Conservation (phyloP, 2,329 filamentous ascomycete species). For the Onygenales sp. region DNA sequence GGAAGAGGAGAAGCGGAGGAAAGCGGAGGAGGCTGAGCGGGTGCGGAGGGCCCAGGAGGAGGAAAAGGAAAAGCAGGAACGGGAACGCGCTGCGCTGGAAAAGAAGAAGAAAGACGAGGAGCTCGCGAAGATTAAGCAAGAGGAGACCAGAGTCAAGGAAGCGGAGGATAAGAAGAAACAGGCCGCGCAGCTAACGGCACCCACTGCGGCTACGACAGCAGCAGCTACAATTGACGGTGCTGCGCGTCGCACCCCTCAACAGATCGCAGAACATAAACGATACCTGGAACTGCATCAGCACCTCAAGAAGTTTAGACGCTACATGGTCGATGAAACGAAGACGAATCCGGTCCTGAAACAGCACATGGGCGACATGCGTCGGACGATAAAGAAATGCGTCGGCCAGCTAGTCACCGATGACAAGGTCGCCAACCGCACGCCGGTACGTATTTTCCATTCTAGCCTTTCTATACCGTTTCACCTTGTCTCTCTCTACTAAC, state of each 20-base stretch:
- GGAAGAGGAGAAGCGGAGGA: constrained; percentile 37
- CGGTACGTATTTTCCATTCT: constrained; percentile 35
- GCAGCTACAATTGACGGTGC: constrained; percentile 17
- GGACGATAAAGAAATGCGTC: constrained; percentile 60
- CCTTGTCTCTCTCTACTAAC: constrained; percentile 8
- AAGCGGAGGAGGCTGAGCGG: constrained; percentile 39
- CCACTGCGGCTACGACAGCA: not conserved
- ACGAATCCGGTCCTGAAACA: constrained; percentile 51
- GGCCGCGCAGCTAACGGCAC: constrained; percentile 16
- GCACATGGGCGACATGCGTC: constrained; percentile 60
- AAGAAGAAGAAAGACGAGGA: constrained; percentile 23
- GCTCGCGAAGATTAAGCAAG: constrained; percentile 21
- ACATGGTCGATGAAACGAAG: constrained; percentile 46
- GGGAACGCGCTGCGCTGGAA: constrained; percentile 10
- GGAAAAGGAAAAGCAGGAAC: constrained; percentile 19
- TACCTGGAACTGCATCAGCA: constrained; percentile 55
- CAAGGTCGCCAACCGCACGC: constrained; percentile 50
- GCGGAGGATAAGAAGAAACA: constrained; percentile 18
- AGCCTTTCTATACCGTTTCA: not conserved
- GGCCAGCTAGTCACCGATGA: constrained; percentile 60
- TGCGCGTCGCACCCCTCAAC: constrained; percentile 22
- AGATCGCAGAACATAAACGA: constrained; percentile 35
- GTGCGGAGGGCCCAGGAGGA: constrained; percentile 32
- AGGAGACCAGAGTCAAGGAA: constrained; percentile 18
- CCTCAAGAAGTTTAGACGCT: constrained; percentile 52